Percentiles rank a stretch among this genome's conserved stretches.
Conservation (phyloP, 352 stramenopile species). For the Phytophthora sp. region DNA sequence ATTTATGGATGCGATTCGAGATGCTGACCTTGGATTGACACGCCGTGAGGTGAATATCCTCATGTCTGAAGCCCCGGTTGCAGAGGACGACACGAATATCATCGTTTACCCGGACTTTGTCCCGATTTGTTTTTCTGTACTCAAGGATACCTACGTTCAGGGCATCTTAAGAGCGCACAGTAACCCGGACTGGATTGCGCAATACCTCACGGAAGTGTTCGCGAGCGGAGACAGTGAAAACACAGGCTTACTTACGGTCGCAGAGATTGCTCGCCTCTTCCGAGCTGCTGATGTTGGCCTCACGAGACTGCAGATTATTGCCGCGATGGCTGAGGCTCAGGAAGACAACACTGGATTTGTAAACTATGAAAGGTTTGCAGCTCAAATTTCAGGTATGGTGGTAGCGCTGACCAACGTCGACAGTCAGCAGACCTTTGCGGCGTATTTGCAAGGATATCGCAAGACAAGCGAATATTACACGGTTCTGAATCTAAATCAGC, state of each 20-base stretch:
- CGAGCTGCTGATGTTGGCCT: slow-evolving; percentile 71
- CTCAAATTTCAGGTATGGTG: slow-evolving; percentile 72
- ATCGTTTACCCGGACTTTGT: slow-evolving; percentile 66
- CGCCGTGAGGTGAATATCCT: slow-evolving; percentile 80
- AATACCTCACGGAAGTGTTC: slow-evolving; percentile 81
- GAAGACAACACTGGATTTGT: slow-evolving; percentile 82
- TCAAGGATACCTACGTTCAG: slow-evolving; percentile 58
- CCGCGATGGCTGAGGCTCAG: slow-evolving; percentile 69
- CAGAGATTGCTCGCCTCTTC: slow-evolving; percentile 65
- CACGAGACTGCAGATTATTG: slow-evolving; percentile 78
- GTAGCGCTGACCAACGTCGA: slow-evolving; percentile 71
- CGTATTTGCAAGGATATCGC: slow-evolving; percentile 69
- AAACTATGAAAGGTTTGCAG: slow-evolving; percentile 76
- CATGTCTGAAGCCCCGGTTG: slow-evolving; percentile 58
- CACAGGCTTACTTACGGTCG: slow-evolving; percentile 65
- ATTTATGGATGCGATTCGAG: slow-evolving; percentile 75
- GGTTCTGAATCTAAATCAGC: slow-evolving; percentile 80
- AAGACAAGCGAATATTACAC: slow-evolving; percentile 82
- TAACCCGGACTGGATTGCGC: slow-evolving; percentile 68
- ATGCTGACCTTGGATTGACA: slow-evolving; percentile 72
- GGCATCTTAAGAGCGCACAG: slow-evolving; percentile 68
- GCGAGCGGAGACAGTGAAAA: slow-evolving; percentile 66
- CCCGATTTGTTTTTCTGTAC: slow-evolving; percentile 61
- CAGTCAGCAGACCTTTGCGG: slow-evolving; percentile 61
- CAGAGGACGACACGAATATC: slow-evolving; percentile 33